Evolutionary conservation across 306 rosid species (phyloP).

Genomic region (Pyrus pyrifolia): DNA sequence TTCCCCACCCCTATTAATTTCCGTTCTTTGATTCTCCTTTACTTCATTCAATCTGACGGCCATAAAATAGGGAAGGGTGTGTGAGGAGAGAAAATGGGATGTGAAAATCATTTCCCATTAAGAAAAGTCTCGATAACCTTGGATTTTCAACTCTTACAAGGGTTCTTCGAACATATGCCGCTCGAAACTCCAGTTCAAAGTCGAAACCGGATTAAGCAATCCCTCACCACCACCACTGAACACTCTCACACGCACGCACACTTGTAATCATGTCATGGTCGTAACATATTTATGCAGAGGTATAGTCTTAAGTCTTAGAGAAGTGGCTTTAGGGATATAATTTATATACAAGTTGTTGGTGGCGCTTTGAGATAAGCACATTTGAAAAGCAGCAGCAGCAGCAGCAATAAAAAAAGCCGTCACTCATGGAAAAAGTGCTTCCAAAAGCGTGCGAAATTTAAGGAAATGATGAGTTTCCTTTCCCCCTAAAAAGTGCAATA

Average conservation of each 20-base stretch:
- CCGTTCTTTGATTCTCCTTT: no score
- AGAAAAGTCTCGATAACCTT: neutral
- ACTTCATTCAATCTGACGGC: no score
- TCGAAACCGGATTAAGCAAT: no score
- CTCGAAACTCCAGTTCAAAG: no score
- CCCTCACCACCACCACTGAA: no score
- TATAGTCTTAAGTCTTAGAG: neutral
- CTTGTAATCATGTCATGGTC: constrained; percentile 20
- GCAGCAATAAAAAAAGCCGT: constrained; percentile 12
- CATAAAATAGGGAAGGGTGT: no score
- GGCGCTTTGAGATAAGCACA: constrained; percentile 18
- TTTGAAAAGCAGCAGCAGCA: constrained; percentile 3
- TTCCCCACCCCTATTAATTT: no score
- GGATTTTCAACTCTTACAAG: neutral
- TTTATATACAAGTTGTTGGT: neutral
- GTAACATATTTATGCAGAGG: constrained; percentile 15
- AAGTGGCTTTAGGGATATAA: constrained; percentile 28
- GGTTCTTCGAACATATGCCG: neutral
- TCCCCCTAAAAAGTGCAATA: constrained; percentile 10
- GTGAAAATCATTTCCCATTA: no score
- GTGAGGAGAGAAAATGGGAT: no score
- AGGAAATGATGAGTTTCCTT: constrained; percentile 33
- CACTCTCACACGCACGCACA: neutral
- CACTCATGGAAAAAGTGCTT: constrained; percentile 38
- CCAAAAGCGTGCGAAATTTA: constrained; percentile 53